These are phyloP conservation scores for Mitosporidium daphniae DNA, from an alignment of 371 early-diverging fungal species.

Conservation along the genomic window DNA sequence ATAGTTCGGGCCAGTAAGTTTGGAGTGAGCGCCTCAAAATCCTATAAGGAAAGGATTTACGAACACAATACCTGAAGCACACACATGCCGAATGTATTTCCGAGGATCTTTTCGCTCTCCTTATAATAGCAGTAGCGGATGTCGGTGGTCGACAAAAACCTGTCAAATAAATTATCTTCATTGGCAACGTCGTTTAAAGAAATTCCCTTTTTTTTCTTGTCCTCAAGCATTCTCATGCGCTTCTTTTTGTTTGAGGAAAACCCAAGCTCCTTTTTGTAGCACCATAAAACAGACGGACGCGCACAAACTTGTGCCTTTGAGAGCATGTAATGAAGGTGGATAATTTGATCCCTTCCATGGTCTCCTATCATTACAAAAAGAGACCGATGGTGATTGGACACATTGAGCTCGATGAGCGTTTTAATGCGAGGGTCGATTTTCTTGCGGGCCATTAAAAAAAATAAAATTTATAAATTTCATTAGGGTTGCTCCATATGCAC, in stretches of 20 bases:
- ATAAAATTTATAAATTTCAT: too few relatives aligned
- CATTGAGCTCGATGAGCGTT: constrained; percentile 53
- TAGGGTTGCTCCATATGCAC: too few relatives aligned
- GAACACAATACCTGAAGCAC: constrained; percentile 30
- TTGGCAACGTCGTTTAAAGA: constrained; percentile 48
- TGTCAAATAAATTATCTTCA: constrained; percentile 77
- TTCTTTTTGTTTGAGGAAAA: constrained; percentile 73
- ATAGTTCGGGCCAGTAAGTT: constrained; percentile 80
- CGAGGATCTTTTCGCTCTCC: constrained; percentile 85
- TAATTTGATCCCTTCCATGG: constrained; percentile 67
- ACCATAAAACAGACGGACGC: constrained; percentile 77
- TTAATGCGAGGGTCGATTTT: constrained; percentile 62
- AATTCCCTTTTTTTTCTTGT: constrained; percentile 45
- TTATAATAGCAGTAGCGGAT: constrained; percentile 90
- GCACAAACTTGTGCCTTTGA: constrained; percentile 56
- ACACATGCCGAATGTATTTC: constrained; percentile 92
- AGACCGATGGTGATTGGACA: constrained; percentile 49
- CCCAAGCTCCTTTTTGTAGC: constrained; percentile 85
- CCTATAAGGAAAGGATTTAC: constrained; percentile 11
- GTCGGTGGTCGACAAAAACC: constrained; percentile 62
- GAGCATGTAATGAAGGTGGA: constrained; percentile 70
- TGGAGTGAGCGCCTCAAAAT: constrained; percentile 91
- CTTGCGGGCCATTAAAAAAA: too few relatives aligned
- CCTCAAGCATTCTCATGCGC: constrained; percentile 59
- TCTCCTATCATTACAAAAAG: constrained; percentile 87